A percentile compares a stretch with the other conserved stretches of the same genome.
phyloP scores from a whole-genome alignment of 768 basidiomycete genomes.

The Boletus bicolor region DNA sequence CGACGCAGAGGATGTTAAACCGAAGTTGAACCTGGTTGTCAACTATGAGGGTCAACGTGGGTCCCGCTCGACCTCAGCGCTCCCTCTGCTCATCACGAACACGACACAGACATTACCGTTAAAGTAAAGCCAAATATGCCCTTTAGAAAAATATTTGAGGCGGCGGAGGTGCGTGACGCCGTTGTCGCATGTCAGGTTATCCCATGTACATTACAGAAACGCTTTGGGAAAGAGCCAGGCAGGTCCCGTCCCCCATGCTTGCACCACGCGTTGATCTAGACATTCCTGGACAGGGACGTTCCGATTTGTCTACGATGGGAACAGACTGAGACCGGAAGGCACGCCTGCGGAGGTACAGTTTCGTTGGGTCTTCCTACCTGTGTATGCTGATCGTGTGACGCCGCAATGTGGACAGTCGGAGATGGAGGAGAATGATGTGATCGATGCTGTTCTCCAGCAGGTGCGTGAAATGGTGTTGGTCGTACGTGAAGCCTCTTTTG shows the following conservation, averaged over 20 bases:
- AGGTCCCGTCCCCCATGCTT: constrained; percentile 7
- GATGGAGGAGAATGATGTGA: constrained; percentile 62
- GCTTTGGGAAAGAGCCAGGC: constrained; percentile 57
- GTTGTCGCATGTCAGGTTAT: background rate
- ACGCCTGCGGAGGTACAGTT: constrained; percentile 52
- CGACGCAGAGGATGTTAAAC: constrained; percentile 55
- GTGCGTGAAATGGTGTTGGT: constrained; percentile 30
- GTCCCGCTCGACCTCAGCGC: constrained; percentile 8
- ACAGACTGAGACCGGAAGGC: constrained; percentile 43
- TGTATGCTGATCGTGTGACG: background rate
- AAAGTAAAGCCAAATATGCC: constrained; percentile 63
- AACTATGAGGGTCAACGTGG: constrained; percentile 53
- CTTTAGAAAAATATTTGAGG: constrained; percentile 66
- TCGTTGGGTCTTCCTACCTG: background rate
- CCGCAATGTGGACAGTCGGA: constrained; percentile 34
- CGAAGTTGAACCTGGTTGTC: constrained; percentile 64
- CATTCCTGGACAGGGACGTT: constrained; percentile 48
- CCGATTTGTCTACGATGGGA: constrained; percentile 57
- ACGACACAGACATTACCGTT: constrained; percentile 52
- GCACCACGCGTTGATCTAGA: background rate
- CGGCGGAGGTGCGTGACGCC: constrained; percentile 51
- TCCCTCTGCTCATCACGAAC: background rate
- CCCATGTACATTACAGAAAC: constrained; percentile 39
- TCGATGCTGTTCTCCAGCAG: constrained; percentile 60
- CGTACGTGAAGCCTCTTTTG: background rate